Conservation (phyloP, 2,329 filamentous ascomycete species). For the Paramyrothecium sp. region DNA sequence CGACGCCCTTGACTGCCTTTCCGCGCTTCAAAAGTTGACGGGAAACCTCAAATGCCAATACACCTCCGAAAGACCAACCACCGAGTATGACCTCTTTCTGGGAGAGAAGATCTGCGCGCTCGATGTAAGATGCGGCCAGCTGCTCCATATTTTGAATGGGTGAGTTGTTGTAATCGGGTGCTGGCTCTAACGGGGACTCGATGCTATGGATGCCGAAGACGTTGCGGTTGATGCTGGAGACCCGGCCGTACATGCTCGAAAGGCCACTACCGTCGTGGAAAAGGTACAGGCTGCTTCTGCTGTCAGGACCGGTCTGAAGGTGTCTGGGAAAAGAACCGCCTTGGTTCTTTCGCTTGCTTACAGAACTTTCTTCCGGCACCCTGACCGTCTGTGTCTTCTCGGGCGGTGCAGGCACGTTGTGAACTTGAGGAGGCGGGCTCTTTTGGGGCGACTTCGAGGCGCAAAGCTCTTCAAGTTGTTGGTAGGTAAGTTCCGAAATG, state of each 20-base stretch:
- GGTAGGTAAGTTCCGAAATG: conserved; percentile 1
- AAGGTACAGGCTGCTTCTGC: conserved; percentile 13
- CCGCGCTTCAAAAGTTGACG: conserved; percentile 34
- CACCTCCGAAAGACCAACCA: conserved; percentile 55
- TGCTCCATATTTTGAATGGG: not conserved
- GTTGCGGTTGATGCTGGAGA: not conserved
- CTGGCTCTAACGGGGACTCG: conserved; percentile 6
- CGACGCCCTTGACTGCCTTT: conserved; percentile 33
- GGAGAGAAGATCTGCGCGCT: conserved; percentile 7
- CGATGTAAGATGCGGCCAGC: conserved; percentile 14
- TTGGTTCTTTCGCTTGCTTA: not conserved
- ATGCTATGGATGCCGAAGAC: not conserved
- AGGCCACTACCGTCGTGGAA: conserved; percentile 28
- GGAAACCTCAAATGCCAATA: conserved; percentile 46
- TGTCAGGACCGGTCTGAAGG: not conserved
- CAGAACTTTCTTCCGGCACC: too few relatives aligned
- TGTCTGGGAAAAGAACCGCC: not conserved
- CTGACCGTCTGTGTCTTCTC: not conserved
- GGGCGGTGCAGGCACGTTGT: not conserved
- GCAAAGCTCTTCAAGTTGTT: not conserved
- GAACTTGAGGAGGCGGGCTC: not conserved
- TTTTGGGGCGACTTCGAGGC: not conserved
- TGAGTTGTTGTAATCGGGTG: not conserved
- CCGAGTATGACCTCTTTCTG: conserved; percentile 30
- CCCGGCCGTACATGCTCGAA: conserved; percentile 5